A percentile compares a stretch with the other conserved stretches of the same genome.
Conservation (phyloP, 2,329 filamentous ascomycete genomes). For the Corinectria fuckeliana region DNA sequence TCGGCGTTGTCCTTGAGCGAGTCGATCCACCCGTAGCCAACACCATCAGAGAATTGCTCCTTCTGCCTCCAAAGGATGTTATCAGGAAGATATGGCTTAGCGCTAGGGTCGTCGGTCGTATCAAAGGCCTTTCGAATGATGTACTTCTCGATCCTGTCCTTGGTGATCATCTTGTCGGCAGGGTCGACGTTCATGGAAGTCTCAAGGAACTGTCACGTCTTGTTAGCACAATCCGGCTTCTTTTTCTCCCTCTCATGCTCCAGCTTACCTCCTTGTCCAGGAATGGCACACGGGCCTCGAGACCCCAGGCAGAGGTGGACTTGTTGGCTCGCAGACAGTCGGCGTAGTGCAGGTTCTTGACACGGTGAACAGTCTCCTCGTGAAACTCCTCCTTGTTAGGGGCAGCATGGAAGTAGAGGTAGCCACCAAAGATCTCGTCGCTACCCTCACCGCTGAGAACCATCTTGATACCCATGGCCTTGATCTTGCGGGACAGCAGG, state of each 20-base stretch:
- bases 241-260: background rate
- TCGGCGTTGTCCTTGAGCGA: constrained; percentile 94
- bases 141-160: constrained; percentile 93
- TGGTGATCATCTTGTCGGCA: constrained; percentile 92
- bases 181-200: constrained; percentile 93
- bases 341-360: constrained; percentile 96
- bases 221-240: constrained; percentile 26
- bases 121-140: constrained; percentile 98
- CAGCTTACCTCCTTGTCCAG: constrained; percentile 81
- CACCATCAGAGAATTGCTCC: constrained; percentile 98
- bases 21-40: constrained; percentile 99
- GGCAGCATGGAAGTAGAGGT: constrained; percentile 97
- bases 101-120: constrained; percentile 82
- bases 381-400: constrained; percentile 94
- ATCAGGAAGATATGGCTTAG: constrained; percentile 88
- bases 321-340: constrained; percentile 99
- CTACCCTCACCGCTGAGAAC: constrained; percentile 95
- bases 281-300: constrained; percentile 97
- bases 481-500: constrained; percentile 96
- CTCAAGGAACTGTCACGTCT: constrained; percentile 75
- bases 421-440: constrained; percentile 98
- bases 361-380: constrained; percentile 88
- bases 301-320: constrained; percentile 96
- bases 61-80: constrained; percentile 98
- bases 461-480: constrained; percentile 99